These are phyloP conservation scores for Euclidium syriacum DNA, from an alignment of 345 rosid species.

Conservation along the genomic window DNA sequence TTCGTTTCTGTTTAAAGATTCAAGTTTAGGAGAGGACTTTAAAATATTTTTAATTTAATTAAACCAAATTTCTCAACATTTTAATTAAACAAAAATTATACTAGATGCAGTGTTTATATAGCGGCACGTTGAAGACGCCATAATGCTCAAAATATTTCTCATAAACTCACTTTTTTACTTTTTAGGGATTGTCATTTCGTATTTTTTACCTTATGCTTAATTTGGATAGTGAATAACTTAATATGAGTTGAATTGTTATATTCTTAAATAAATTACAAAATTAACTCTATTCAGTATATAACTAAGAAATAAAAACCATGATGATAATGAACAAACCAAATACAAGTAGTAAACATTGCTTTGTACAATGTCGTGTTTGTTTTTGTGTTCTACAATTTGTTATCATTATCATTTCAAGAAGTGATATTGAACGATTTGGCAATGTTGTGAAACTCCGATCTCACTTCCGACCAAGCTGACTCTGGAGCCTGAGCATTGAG, in stretches of 20 bases:
- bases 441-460: constrained; percentile 40
- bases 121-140: constrained; percentile 11
- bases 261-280: too few relatives aligned
- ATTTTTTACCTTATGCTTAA: too few relatives aligned
- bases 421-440: constrained; percentile 56
- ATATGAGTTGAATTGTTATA: too few relatives aligned
- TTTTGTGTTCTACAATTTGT: not conserved
- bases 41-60: not conserved
- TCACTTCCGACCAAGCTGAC: constrained; percentile 55
- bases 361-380: not conserved
- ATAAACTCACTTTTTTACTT: not conserved
- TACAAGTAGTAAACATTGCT: not conserved
- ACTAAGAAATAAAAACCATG: too few relatives aligned
- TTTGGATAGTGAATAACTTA: too few relatives aligned
- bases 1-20: constrained; percentile 17
- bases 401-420: constrained; percentile 17
- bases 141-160: not conserved
- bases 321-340: not conserved
- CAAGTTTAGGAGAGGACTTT: constrained; percentile 5
- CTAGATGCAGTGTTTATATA: constrained; percentile 21
- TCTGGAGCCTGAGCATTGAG: constrained; percentile 79
- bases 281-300: too few relatives aligned
- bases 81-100: not conserved
- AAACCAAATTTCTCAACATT: not conserved
- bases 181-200: not conserved